phyloP scores from a whole-genome alignment of 805 yeast species.

The Lachancea sp. region DNA sequence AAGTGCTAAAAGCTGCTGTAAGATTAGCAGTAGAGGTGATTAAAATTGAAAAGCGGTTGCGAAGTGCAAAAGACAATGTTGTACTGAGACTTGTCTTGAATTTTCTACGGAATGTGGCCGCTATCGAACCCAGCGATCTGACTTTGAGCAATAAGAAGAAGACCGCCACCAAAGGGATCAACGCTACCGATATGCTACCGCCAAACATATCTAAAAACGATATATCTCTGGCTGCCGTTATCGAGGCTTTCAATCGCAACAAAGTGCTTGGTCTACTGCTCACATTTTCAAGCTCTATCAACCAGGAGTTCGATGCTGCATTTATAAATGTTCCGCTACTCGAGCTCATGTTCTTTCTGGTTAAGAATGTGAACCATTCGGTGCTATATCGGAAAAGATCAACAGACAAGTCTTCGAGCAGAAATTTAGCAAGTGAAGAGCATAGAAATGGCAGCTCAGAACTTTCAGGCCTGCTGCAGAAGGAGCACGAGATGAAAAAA shows the following conservation, averaged over 20 bases:
- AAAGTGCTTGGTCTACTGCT: conserved; percentile 66
- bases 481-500: conserved; percentile 52
- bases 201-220: conserved; percentile 56
- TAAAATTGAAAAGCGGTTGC: conserved; percentile 42
- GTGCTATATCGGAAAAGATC: conserved; percentile 11
- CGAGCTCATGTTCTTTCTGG: conserved; percentile 61
- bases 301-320: conserved; percentile 53
- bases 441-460: conserved; percentile 35
- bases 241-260: conserved; percentile 56
- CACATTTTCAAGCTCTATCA: conserved; percentile 63
- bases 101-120: conserved; percentile 70
- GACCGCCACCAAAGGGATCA: conserved; percentile 30
- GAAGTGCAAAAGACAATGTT: conserved; percentile 66
- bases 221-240: conserved; percentile 52
- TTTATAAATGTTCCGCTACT: conserved; percentile 56
- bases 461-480: conserved; percentile 46
- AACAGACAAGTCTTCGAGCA: neutral
- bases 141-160: conserved; percentile 42
- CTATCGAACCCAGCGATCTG: conserved; percentile 64
- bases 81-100: conserved; percentile 65
- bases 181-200: conserved; percentile 40
- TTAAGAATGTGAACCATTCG: conserved; percentile 46
- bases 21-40: conserved; percentile 62
- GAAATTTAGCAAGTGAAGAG: neutral
- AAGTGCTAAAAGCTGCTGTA: conserved; percentile 60